These are phyloP conservation scores for Quercus dentata DNA, from an alignment of 306 rosid genomes.

Conservation along the genomic window DNA sequence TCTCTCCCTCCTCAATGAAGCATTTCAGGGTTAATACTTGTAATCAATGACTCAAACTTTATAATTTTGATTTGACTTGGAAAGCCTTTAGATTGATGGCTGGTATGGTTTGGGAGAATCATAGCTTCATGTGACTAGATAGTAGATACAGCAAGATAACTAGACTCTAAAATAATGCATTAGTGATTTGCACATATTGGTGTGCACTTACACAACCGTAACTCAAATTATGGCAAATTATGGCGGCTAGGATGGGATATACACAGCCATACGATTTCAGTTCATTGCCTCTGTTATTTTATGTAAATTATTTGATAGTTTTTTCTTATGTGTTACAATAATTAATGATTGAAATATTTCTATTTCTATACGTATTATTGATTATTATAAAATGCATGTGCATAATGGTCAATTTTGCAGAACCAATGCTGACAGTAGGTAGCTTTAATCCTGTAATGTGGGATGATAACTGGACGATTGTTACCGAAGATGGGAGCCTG, in stretches of 20 bases:
- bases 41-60: not conserved
- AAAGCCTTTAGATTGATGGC: not conserved
- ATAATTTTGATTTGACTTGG: not conserved
- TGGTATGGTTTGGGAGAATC: not conserved
- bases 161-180: not conserved
- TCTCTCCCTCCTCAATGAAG: not conserved
- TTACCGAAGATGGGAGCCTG: slow-evolving; percentile 82
- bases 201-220: not conserved
- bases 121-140: not conserved
- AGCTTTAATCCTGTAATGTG: slow-evolving; percentile 81
- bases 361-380: not conserved
- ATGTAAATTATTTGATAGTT: slow-evolving; percentile 7
- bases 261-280: not conserved
- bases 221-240: not conserved
- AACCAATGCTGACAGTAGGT: slow-evolving; percentile 91
- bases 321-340: not conserved
- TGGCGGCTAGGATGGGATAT: not conserved
- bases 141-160: not conserved
- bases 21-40: not conserved
- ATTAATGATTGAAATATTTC: not conserved
- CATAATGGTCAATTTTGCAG: slow-evolving; percentile 30
- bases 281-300: not conserved
- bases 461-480: slow-evolving; percentile 94
- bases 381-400: not conserved
- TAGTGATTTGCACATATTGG: not conserved